A percentile compares a stretch with the other conserved stretches of the same genome.
phyloP scores from a whole-genome alignment of 2,329 filamentous ascomycete genomes.

The Botrytis tulipae region DNA sequence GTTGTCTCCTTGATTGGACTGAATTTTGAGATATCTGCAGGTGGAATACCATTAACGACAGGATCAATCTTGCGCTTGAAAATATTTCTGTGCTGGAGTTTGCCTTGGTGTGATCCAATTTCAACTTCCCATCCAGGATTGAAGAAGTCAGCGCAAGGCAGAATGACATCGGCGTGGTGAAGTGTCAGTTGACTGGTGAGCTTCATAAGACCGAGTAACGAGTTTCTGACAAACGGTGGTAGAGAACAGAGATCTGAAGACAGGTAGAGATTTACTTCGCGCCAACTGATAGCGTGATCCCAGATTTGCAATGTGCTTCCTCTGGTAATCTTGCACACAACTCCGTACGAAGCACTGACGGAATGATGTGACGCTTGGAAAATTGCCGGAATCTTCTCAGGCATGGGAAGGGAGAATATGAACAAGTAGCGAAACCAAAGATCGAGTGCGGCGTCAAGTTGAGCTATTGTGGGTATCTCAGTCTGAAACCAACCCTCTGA shows the following conservation, averaged over 20 bases:
- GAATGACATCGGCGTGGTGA: constrained; percentile 57
- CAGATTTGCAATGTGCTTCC: constrained; percentile 60
- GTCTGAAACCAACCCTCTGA: constrained; percentile 47
- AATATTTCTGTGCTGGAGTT: constrained; percentile 54
- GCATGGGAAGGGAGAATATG: constrained; percentile 48
- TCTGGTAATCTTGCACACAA: constrained; percentile 60
- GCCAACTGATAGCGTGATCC: constrained; percentile 57
- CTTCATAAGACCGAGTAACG: constrained; percentile 33
- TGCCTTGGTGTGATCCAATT: constrained; percentile 57
- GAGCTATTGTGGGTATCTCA: constrained; percentile 46
- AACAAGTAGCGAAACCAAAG: constrained; percentile 48
- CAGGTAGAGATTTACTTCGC: constrained; percentile 50
- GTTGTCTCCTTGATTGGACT: constrained; percentile 58
- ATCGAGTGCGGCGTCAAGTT: constrained; percentile 47
- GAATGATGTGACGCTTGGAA: constrained; percentile 64
- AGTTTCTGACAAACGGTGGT: constrained; percentile 35
- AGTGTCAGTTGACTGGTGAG: constrained; percentile 25
- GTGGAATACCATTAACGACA: constrained; percentile 60
- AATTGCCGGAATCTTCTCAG: constrained; percentile 48
- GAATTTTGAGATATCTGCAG: constrained; percentile 56
- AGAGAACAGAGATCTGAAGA: constrained; percentile 35
- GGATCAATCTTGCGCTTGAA: constrained; percentile 62
- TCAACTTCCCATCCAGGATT: constrained; percentile 64
- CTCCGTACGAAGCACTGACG: constrained; percentile 58
- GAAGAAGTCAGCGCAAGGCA: constrained; percentile 60